Evolutionary conservation across 345 rosid genomes (phyloP).

Genomic region (Schrenkiella parvula): DNA sequence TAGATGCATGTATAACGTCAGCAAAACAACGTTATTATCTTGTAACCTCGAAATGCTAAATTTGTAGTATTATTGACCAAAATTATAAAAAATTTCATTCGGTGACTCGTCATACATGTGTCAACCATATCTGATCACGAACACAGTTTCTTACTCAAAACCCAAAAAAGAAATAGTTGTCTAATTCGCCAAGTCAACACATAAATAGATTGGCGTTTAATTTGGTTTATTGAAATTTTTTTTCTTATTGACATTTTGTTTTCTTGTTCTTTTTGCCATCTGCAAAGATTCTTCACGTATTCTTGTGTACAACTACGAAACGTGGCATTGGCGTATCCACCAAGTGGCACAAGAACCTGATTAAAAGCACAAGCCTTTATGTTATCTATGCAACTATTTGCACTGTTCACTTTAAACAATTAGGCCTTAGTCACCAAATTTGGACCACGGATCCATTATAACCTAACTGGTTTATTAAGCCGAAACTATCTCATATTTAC

Average conservation of each 20-base stretch:
- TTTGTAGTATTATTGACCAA: constrained; percentile 22
- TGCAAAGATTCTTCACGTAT: not conserved
- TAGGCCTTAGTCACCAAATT: not conserved
- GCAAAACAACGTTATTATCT: constrained; percentile 6
- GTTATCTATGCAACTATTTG: constrained; percentile 2
- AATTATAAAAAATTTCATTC: not conserved
- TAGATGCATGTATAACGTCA: constrained; percentile 6
- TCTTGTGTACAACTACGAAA: not conserved
- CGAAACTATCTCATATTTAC: not conserved
- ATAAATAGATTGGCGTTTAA: too few relatives aligned
- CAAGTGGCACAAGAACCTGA: constrained; percentile 20
- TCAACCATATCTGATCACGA: constrained; percentile 28
- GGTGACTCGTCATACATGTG: constrained; percentile 25
- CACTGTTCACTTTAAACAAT: not conserved
- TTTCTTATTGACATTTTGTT: too few relatives aligned
- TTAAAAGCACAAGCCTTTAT: not conserved
- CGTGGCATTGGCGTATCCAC: constrained; percentile 4
- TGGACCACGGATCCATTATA: not conserved
- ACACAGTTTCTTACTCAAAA: too few relatives aligned
- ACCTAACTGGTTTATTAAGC: not conserved
- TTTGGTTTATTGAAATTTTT: too few relatives aligned
- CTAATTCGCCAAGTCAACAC: too few relatives aligned
- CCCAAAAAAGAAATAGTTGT: too few relatives aligned
- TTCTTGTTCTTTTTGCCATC: not conserved
- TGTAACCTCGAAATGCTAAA: constrained; percentile 33